These are phyloP conservation scores for Nicotiana paniculata DNA, from an alignment of 257 asterid species.

Conservation along the genomic window DNA sequence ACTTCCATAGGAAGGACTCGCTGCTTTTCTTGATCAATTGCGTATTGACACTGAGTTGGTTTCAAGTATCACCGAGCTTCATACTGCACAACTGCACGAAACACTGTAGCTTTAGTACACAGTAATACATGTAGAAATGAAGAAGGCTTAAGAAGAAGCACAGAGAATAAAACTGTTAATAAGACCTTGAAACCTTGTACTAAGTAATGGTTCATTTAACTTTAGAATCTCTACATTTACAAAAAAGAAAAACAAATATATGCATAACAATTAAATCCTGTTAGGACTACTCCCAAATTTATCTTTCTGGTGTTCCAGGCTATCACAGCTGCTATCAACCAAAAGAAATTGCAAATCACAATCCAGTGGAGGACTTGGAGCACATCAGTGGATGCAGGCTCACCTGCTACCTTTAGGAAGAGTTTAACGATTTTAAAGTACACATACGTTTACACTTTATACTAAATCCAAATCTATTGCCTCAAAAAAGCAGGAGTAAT, in stretches of 20 bases:
- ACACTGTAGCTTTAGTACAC: not conserved
- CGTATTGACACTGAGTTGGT: not conserved
- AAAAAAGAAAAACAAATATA: not conserved
- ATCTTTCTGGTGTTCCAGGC: not conserved
- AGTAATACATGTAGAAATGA: no score
- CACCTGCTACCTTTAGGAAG: not conserved
- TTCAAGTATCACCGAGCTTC: slow-evolving; percentile 9
- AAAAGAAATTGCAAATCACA: not conserved
- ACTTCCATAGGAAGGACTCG: not conserved
- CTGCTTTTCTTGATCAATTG: not conserved
- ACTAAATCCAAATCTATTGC: not conserved
- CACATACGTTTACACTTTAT: not conserved
- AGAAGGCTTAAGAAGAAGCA: not conserved
- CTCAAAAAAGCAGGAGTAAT: not conserved
- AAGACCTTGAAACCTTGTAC: not conserved
- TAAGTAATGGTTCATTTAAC: not conserved
- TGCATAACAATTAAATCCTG: not conserved
- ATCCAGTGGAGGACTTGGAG: not conserved
- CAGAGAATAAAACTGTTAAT: not conserved
- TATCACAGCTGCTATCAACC: not conserved
- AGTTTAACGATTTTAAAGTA: not conserved
- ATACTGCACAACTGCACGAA: slow-evolving; percentile 15
- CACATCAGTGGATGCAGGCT: not conserved
- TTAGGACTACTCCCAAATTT: not conserved
- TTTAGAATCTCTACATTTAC: not conserved